Base-by-base conservation (phyloP, 768 basidiomycete species). In the Kwoniella europaea region DNA sequence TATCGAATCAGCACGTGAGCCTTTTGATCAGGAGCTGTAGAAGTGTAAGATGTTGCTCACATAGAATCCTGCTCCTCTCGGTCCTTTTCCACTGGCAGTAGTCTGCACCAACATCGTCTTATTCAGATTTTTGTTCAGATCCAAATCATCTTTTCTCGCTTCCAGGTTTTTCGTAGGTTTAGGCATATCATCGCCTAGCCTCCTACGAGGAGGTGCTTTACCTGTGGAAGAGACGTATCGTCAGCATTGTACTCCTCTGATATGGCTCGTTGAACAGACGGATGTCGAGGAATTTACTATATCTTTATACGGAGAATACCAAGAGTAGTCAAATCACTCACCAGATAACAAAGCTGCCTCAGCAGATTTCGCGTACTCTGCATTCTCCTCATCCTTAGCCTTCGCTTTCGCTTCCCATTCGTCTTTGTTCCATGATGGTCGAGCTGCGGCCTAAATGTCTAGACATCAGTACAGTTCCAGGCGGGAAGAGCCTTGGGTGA, bases 401-500 rank as follows among this genome's bases (percentile, higher is more conserved):
- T 82, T 80, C 6, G 83, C 82, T 74, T 82, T 82, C 12, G 80
- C 81, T 15, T 74, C 73, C 73, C 81, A 83, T 53, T 80, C 82
- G n/a, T 94, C 90, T 85, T 94, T 93, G 86, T 97, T 92, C 94
- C 95, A 98, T 87, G 90, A 93, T 85, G 91, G 91, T 59, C 94
- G 85, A 53, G 65, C 69, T 27, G 68, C 61, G 35, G 60, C 50
- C 67, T 68, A 20, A n/a, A 60, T 6, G 44, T n/a, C 16, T 16
- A 55, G 42, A 16, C 16, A 5, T 43, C n/a, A 63, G 20, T 29
- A 44, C 6, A 6, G 3, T 7, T 63, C n/a, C n/a, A 15, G 54
- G 27, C 24, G 58, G 35, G 7, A 35, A 35, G 35, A 35, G 35
- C 35, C 6, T 35, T 35, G 35, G 3, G 3, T 7, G 35, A 35